phyloP scores from a whole-genome alignment of 768 basidiomycete species.

The Podaxis mareebaensis region DNA sequence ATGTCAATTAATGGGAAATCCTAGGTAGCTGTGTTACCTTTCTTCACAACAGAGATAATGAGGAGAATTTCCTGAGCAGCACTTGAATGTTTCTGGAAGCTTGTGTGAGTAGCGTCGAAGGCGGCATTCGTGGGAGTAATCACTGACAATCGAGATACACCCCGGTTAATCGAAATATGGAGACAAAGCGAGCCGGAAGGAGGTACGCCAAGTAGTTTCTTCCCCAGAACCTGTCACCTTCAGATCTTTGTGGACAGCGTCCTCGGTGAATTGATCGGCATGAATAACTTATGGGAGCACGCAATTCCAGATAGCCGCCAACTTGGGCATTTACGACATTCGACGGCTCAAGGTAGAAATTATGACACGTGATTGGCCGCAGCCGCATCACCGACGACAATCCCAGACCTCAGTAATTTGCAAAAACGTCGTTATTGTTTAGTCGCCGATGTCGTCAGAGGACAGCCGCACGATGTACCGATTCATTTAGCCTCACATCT shows the following conservation, averaged over 20 bases:
- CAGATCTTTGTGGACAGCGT: background rate
- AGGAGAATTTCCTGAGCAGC: background rate
- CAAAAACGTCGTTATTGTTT: background rate
- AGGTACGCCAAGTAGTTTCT: background rate
- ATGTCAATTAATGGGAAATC: background rate
- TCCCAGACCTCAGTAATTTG: constrained; percentile 5
- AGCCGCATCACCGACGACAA: background rate
- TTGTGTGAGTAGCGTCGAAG: background rate
- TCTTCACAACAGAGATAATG: background rate
- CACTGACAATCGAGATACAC: background rate
- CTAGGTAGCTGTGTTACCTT: background rate
- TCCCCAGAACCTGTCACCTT: background rate
- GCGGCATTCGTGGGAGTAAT: background rate
- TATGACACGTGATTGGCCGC: background rate
- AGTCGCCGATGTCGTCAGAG: background rate
- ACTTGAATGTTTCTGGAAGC: background rate
- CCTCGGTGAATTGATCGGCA: background rate
- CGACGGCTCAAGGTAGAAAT: background rate
- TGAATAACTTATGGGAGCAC: background rate
- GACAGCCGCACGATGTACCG: background rate
- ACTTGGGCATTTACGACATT: no score
- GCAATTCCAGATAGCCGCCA: no score
- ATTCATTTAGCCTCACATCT: no score
- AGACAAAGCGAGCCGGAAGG: background rate
- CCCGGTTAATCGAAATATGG: background rate